These are phyloP conservation scores for Globisporangium cederbergense DNA, from an alignment of 352 stramenopile species.

Conservation along the genomic window DNA sequence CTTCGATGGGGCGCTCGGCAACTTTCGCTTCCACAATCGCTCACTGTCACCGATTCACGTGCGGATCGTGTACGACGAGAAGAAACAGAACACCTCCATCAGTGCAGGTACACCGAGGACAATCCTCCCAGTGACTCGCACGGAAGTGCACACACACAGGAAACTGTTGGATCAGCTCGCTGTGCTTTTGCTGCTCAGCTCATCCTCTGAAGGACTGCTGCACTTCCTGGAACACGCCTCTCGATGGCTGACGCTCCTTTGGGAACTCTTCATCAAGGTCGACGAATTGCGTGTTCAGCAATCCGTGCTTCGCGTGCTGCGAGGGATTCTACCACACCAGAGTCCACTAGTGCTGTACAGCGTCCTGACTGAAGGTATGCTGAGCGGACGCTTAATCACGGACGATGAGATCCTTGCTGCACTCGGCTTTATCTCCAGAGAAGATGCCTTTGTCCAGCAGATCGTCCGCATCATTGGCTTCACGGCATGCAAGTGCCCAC, in stretches of 20 bases:
- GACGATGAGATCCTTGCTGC: not conserved
- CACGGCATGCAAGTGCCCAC: constrained; percentile 26
- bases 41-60: constrained; percentile 91
- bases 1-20: constrained; percentile 82
- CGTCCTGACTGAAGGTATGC: constrained; percentile 15
- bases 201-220: constrained; percentile 46
- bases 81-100: constrained; percentile 21
- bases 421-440: constrained; percentile 23
- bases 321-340: constrained; percentile 33
- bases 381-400: not conserved
- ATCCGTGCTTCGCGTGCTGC: constrained; percentile 52
- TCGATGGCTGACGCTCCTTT: constrained; percentile 57
- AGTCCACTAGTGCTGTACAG: constrained; percentile 22
- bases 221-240: constrained; percentile 34
- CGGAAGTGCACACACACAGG: not conserved
- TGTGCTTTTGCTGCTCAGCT: constrained; percentile 38
- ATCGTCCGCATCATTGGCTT: constrained; percentile 47
- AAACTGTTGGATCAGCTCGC: constrained; percentile 31
- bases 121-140: not conserved
- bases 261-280: constrained; percentile 38
- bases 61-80: constrained; percentile 87
- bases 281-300: constrained; percentile 61
- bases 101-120: not conserved
- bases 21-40: constrained; percentile 89
- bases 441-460: constrained; percentile 42